phyloP scores from a whole-genome alignment of 2,329 filamentous ascomycete species.

The Penicillium sp. region DNA sequence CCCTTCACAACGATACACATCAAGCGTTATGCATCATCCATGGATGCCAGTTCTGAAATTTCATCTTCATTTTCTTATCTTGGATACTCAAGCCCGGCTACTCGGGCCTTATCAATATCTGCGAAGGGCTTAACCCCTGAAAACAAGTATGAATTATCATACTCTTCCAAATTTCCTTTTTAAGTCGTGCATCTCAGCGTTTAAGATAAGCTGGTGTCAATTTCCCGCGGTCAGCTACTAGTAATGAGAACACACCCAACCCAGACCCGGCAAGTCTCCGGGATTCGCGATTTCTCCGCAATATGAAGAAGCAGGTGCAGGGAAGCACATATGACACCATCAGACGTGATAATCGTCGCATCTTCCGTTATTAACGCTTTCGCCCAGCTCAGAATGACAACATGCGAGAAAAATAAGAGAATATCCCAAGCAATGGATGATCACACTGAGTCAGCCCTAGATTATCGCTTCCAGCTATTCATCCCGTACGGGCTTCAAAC shows the following conservation, averaged over 20 bases:
- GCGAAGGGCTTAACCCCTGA: neutral
- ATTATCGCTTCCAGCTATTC: neutral
- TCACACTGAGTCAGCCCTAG: neutral
- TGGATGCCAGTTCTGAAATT: neutral
- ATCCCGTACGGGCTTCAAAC: neutral
- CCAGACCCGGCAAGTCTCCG: neutral
- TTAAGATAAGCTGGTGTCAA: neutral
- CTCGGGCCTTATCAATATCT: neutral
- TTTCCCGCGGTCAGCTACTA: neutral
- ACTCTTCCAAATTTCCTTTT: neutral
- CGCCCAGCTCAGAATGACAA: neutral
- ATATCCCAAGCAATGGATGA: neutral
- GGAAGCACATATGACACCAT: conserved; percentile 3
- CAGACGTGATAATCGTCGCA: conserved; percentile 5
- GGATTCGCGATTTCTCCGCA: neutral
- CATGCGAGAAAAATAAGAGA: neutral
- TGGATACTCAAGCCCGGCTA: neutral
- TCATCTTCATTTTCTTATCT: neutral
- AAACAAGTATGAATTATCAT: neutral
- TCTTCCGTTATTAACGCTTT: neutral
- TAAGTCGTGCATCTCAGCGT: neutral
- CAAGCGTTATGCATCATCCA: conserved; percentile 1
- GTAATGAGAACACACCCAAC: neutral
- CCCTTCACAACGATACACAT: conserved; percentile 1
- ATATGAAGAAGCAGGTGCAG: neutral